phyloP scores from a whole-genome alignment of 352 stramenopile species.

The Phytophthora niederhauseri region DNA sequence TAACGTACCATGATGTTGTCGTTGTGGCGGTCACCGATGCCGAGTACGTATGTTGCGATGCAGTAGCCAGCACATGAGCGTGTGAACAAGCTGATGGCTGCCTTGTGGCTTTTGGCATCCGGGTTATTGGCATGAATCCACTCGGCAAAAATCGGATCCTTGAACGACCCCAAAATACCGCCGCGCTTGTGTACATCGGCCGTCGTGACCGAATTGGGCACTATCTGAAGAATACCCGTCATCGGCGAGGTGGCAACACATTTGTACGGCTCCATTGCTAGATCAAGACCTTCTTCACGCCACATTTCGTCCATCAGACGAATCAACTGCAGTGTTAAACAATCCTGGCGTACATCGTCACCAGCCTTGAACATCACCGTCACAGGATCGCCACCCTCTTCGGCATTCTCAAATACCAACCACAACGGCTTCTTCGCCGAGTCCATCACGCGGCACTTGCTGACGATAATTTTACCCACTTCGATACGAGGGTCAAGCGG shows the following conservation, averaged over 20 bases:
- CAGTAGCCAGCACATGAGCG: constrained; percentile 92
- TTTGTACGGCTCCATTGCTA: constrained; percentile 93
- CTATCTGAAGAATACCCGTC: constrained; percentile 93
- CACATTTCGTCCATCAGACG: constrained; percentile 94
- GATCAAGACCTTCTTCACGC: constrained; percentile 90
- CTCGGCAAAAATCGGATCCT: constrained; percentile 84
- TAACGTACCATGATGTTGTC: constrained; percentile 95
- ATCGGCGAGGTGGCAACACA: constrained; percentile 92
- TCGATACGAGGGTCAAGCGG: constrained; percentile 87
- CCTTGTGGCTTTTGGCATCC: constrained; percentile 61
- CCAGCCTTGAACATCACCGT: constrained; percentile 95
- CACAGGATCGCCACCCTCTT: constrained; percentile 77
- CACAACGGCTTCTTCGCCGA: constrained; percentile 91
- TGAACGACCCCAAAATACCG: constrained; percentile 84
- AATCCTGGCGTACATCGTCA: constrained; percentile 96
- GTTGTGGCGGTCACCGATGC: constrained; percentile 95
- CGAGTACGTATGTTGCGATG: constrained; percentile 94
- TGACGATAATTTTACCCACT: constrained; percentile 83
- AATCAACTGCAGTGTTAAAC: constrained; percentile 93
- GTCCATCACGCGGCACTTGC: constrained; percentile 91
- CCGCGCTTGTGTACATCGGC: constrained; percentile 89
- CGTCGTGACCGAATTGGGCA: constrained; percentile 94
- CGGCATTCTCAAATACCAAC: constrained; percentile 90
- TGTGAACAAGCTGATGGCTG: constrained; percentile 87
- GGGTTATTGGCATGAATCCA: constrained; percentile 88